Evolutionary conservation across 208 protist genomes (phyloP).

Genomic region (Phytomonas serpens): DNA sequence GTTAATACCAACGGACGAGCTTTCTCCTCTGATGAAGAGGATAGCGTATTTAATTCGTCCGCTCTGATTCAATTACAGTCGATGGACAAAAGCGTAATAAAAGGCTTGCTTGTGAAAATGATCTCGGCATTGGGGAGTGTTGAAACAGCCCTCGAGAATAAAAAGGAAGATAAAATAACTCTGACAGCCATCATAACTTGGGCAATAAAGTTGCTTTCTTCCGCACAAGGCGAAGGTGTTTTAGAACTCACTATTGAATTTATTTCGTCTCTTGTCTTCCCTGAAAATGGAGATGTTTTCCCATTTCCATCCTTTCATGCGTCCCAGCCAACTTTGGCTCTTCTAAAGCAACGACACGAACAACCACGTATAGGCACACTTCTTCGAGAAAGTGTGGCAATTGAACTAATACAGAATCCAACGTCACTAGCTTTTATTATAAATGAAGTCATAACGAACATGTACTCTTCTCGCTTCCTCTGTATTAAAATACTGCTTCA

Average conservation of each 20-base stretch:
- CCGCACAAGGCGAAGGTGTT: not conserved
- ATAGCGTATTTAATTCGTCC: conserved; percentile 9
- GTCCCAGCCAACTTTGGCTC: conserved; percentile 18
- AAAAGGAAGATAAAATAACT: not conserved
- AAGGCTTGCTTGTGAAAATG: conserved; percentile 1
- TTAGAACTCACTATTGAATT: conserved; percentile 33
- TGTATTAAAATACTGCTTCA: conserved; percentile 80
- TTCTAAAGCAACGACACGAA: conserved; percentile 32
- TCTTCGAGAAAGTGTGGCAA: conserved; percentile 67
- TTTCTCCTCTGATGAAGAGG: not conserved
- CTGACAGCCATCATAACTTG: not conserved
- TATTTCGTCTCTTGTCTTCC: conserved; percentile 51
- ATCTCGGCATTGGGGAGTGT: not conserved
- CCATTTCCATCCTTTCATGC: conserved; percentile 72
- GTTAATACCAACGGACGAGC: not conserved
- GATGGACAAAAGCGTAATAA: not conserved
- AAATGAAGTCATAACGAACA: conserved; percentile 44
- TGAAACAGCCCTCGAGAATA: not conserved
- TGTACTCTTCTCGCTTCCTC: conserved; percentile 23
- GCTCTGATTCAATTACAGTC: conserved; percentile 14
- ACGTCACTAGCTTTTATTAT: conserved; percentile 53
- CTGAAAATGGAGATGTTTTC: conserved; percentile 51
- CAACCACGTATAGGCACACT: conserved; percentile 46
- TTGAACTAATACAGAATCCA: conserved; percentile 69
- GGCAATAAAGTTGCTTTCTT: not conserved